Base-by-base conservation (phyloP, 2,329 filamentous ascomycete species). In the Botryosphaeria dothidea region DNA sequence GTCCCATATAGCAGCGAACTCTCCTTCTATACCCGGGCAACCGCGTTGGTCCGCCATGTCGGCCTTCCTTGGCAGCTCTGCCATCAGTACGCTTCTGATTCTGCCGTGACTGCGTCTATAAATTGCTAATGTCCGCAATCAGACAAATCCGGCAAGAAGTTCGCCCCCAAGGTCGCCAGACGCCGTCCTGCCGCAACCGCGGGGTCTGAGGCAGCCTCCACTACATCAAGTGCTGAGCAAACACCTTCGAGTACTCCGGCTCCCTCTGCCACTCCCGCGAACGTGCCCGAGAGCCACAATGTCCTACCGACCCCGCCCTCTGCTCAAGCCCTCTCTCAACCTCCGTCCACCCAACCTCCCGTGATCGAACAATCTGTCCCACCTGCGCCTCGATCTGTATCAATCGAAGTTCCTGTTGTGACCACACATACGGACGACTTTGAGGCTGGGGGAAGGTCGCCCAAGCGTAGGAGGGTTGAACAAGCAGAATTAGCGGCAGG, bases 1-100 rank as follows among this genome's bases (percentile, higher is more conserved):
- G n/a, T 41, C 27, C n/a, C 7, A 34, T 34, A 34, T 34, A 34
- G 31, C 31, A 34, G 7, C 31, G 13, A 6, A 23, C 36, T 13
- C 41, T 34, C 38, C 19, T n/a, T 8, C 29, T 3, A 25, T 25
- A 11, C 31, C 31, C 13, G 31, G 7, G 31, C 31, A 8, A 8
- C 7, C 31, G 31, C 31, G 7, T 34, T 3, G 3, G 3, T 21
- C 19, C 58, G 63, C 21, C 46, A 79, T 83, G 77, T 81, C 83
- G 51, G 68, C 71, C 21, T 58, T 60, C 8, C 79, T 85, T 49
- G 84, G 84, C 66, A 85, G 82, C 70, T 86, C 84, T 63, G 83
- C 81, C 46, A 84, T 85, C 67, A 83, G 82, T 82, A 71, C 78
- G 62, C 6, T 27, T 49, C 49, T 19, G 46, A 49, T 43, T 58